Conservation (phyloP, 192 early-diverging fungal genomes). For the Podochytrium sp. region DNA sequence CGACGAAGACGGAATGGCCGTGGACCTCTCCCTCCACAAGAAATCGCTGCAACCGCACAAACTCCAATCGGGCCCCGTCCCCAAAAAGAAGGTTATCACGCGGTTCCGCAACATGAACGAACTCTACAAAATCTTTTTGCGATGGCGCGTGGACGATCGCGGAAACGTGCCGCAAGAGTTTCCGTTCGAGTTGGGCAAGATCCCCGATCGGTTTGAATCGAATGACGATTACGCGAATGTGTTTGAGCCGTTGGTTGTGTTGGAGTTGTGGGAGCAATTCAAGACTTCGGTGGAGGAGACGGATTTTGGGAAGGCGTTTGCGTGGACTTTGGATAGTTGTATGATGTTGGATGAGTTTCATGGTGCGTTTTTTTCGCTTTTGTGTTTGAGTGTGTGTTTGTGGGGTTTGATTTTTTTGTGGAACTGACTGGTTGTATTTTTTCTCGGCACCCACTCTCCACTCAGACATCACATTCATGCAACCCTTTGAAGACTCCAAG, state of each 20-base stretch:
- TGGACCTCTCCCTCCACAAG: neutral
- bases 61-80: neutral
- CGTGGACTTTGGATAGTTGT: slow-evolving; percentile 47
- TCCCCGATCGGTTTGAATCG: slow-evolving; percentile 66
- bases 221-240: slow-evolving; percentile 61
- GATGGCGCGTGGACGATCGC: slow-evolving; percentile 29
- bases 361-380: slow-evolving; percentile 36
- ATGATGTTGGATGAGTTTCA: slow-evolving; percentile 75
- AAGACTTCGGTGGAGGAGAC: slow-evolving; percentile 71
- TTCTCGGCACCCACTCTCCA: neutral
- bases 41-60: neutral
- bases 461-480: slow-evolving; percentile 24
- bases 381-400: too few relatives aligned
- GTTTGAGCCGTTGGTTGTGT: slow-evolving; percentile 82
- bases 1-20: slow-evolving; percentile 10
- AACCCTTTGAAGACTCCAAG: slow-evolving; percentile 55
- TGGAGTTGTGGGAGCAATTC: slow-evolving; percentile 88
- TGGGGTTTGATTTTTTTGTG: neutral
- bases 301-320: slow-evolving; percentile 51
- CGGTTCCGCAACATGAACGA: slow-evolving; percentile 34
- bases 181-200: slow-evolving; percentile 39
- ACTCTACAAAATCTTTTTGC: slow-evolving; percentile 38
- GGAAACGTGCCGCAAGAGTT: slow-evolving; percentile 45
- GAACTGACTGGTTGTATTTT: neutral
- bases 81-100: neutral